These are phyloP conservation scores for Neopestalotiopsis sp. DNA, from an alignment of 2,329 filamentous ascomycete species.

Conservation along the genomic window DNA sequence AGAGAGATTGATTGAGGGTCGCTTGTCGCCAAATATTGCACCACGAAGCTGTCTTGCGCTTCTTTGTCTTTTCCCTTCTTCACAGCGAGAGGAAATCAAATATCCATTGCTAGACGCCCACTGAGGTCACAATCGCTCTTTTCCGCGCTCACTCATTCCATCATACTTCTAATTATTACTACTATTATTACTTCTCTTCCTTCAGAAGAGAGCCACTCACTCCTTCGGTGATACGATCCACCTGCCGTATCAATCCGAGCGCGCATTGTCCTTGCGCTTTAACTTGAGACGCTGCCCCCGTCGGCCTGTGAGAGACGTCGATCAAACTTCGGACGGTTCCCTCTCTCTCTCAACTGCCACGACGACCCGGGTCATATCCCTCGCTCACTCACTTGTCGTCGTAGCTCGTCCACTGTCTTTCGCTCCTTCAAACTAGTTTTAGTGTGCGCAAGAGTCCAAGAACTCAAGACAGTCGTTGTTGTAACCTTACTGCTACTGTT, in stretches of 20 bases:
- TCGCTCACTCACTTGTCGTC: too few species aligned
- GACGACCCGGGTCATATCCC: neutral
- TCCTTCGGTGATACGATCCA: neutral
- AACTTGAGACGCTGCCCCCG: constrained; percentile 14
- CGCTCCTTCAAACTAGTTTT: neutral
- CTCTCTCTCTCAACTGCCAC: neutral
- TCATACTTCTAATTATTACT: neutral
- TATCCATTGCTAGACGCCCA: neutral
- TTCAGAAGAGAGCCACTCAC: too few species aligned
- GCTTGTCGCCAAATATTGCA: neutral
- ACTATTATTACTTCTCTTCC: neutral
- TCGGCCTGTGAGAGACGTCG: constrained; percentile 10
- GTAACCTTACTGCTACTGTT: neutral
- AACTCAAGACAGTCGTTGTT: neutral
- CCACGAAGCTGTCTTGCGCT: constrained; percentile 7
- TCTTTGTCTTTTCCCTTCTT: neutral
- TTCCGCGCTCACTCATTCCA: neutral
- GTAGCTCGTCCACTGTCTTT: neutral
- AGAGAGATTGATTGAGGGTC: neutral
- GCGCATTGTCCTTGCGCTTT: constrained; percentile 19
- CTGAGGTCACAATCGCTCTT: constrained; percentile 4
- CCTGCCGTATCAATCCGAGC: constrained; percentile 15
- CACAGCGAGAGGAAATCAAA: constrained; percentile 2
- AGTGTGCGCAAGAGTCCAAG: neutral
- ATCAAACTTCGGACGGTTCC: constrained; percentile 18